A percentile compares a stretch with the other conserved stretches of the same genome.
Evolutionary conservation across 139 green algal species (phyloP).

Genomic region (Ettlia oleoabundans): DNA sequence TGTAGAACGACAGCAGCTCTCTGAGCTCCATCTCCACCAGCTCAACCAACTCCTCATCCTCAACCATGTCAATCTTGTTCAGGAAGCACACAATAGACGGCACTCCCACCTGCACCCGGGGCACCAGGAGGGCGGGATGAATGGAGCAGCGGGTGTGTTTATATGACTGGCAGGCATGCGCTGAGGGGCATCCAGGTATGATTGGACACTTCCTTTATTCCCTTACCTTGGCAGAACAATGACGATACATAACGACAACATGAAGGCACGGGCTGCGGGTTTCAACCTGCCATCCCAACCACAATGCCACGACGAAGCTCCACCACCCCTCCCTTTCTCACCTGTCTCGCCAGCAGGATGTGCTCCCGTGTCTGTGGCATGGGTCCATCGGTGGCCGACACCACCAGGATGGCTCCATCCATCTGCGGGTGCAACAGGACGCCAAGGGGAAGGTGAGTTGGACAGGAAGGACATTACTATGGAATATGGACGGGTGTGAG

Average conservation of each 20-base stretch:
- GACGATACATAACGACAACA: too few relatives aligned
- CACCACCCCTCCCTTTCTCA: constrained; percentile 31
- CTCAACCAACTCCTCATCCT: constrained; percentile 97
- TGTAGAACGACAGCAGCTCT: constrained; percentile 98
- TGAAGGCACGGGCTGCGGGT: too few relatives aligned
- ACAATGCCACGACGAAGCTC: too few relatives aligned
- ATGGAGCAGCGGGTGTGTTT: neutral
- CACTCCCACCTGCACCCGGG: constrained; percentile 90
- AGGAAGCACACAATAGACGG: constrained; percentile 97
- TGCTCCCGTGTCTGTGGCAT: constrained; percentile 99
- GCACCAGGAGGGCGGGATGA: too few relatives aligned
- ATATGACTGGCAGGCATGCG: too few relatives aligned
- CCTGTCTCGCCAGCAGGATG: constrained; percentile 95
- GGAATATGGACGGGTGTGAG: too few relatives aligned
- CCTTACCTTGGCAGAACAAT: too few relatives aligned
- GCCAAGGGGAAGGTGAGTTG: too few relatives aligned
- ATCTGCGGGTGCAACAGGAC: constrained; percentile 78
- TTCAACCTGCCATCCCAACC: too few relatives aligned
- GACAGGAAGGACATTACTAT: too few relatives aligned
- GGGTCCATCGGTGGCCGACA: constrained; percentile 94
- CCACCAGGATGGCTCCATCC: constrained; percentile 98
- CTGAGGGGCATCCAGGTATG: too few relatives aligned
- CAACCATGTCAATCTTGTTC: constrained; percentile 98
- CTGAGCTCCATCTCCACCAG: constrained; percentile 99
- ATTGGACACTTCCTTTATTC: too few relatives aligned